These are phyloP conservation scores for Beverwykella pulmonaria DNA, from an alignment of 495 filamentous ascomycete genomes.

Conservation along the genomic window DNA sequence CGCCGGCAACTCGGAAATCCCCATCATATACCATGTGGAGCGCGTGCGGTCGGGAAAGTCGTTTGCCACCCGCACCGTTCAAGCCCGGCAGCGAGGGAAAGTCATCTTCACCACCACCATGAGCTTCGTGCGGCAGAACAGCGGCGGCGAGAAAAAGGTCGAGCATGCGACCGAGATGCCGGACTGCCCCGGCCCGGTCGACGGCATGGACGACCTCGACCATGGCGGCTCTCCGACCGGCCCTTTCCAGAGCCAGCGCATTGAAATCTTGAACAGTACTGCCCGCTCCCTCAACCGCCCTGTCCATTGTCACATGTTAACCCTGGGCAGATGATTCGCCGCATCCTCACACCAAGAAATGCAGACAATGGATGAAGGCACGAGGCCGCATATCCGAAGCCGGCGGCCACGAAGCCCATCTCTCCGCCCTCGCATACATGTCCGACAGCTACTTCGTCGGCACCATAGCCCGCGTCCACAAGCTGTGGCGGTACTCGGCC, in stretches of 20 bases:
- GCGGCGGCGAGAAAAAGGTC: constrained; percentile 61
- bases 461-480: constrained; percentile 77
- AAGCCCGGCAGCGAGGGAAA: constrained; percentile 85
- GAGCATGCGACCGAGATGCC: constrained; percentile 66
- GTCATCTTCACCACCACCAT: constrained; percentile 94
- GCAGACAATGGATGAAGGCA: constrained; percentile 78
- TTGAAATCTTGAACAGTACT: constrained; percentile 55
- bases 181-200: constrained; percentile 27
- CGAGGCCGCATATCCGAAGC: constrained; percentile 69
- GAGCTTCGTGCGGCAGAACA: constrained; percentile 76
- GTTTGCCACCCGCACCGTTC: constrained; percentile 92
- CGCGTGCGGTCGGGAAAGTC: constrained; percentile 86
- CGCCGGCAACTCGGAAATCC: constrained; percentile 78
- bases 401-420: constrained; percentile 66
- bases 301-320: constrained; percentile 9
- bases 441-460: constrained; percentile 91
- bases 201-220: constrained; percentile 34
- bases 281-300: neutral
- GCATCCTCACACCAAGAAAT: constrained; percentile 57
- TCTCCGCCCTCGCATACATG: constrained; percentile 88
- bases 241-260: constrained; percentile 62
- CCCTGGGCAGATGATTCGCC: constrained; percentile 41
- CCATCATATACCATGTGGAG: constrained; percentile 92
- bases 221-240: constrained; percentile 35
- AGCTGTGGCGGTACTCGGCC: constrained; percentile 55